Conservation (phyloP, 2,329 filamentous ascomycete species). For the Cercospora berteroae region DNA sequence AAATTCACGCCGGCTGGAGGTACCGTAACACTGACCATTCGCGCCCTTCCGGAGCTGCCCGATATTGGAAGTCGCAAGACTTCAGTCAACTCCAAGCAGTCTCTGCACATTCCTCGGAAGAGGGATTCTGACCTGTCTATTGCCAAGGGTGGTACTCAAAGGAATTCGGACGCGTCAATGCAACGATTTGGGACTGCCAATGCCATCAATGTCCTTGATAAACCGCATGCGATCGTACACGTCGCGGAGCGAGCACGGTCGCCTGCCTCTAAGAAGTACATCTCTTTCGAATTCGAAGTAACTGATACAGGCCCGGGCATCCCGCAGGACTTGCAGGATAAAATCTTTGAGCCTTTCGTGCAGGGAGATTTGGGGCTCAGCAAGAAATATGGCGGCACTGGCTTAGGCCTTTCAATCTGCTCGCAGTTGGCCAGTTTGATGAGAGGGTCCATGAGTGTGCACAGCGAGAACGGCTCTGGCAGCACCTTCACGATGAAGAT, state of each 20-base stretch:
- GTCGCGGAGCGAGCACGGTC: slow-evolving; percentile 32
- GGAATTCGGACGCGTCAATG: slow-evolving; percentile 10
- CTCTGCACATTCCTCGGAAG: not conserved
- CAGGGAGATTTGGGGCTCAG: slow-evolving; percentile 87
- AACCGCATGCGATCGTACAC: slow-evolving; percentile 31
- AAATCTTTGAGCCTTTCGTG: slow-evolving; percentile 91
- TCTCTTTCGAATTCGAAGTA: slow-evolving; percentile 82
- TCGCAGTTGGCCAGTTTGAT: slow-evolving; percentile 80
- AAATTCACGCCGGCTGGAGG: slow-evolving; percentile 84
- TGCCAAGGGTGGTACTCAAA: slow-evolving; percentile 3
- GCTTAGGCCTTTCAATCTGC: slow-evolving; percentile 84
- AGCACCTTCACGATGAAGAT: slow-evolving; percentile 81
- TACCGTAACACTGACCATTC: slow-evolving; percentile 71
- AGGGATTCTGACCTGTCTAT: slow-evolving; percentile 18
- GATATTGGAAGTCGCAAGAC: slow-evolving; percentile 45
- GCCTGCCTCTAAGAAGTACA: slow-evolving; percentile 61
- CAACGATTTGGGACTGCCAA: slow-evolving; percentile 41
- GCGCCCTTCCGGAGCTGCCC: slow-evolving; percentile 63
- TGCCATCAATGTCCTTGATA: slow-evolving; percentile 45
- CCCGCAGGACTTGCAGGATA: slow-evolving; percentile 69
- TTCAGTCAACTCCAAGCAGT: slow-evolving; percentile 36
- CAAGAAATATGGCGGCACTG: slow-evolving; percentile 87
- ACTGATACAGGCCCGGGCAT: slow-evolving; percentile 87
- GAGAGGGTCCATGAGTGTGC: slow-evolving; percentile 71
- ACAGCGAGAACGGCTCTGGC: slow-evolving; percentile 69